These are phyloP conservation scores for Candida vaughaniae DNA, from an alignment of 805 yeast genomes.

Conservation along the genomic window DNA sequence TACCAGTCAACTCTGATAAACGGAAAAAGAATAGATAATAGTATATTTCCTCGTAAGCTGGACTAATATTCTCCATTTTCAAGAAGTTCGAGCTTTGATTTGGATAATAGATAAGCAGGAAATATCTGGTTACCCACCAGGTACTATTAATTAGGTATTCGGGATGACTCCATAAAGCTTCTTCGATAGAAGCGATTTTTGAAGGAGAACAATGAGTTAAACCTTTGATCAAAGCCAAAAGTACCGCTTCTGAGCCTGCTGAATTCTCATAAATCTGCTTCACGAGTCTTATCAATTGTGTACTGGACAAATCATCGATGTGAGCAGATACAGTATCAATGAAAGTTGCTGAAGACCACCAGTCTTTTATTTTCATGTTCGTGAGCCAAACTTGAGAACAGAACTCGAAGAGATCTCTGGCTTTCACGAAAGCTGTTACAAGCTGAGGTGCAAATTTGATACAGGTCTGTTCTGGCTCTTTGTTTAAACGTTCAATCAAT, in stretches of 20 bases:
- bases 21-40: slow-evolving; percentile 47
- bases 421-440: slow-evolving; percentile 49
- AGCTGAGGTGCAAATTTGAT: slow-evolving; percentile 27
- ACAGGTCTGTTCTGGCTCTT: slow-evolving; percentile 1
- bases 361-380: slow-evolving; percentile 17
- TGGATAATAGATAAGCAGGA: slow-evolving; percentile 27
- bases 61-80: too few species aligned
- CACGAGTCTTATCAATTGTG: slow-evolving; percentile 30
- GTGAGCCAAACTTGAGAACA: slow-evolving; percentile 43
- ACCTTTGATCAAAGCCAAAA: slow-evolving; percentile 35
- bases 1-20: slow-evolving; percentile 42
- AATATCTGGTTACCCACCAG: slow-evolving; percentile 48
- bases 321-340: slow-evolving; percentile 37
- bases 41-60: slow-evolving; percentile 11
- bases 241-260: slow-evolving; percentile 1
- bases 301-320: slow-evolving; percentile 45
- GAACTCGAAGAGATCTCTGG: slow-evolving; percentile 57
- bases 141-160: slow-evolving; percentile 9
- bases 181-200: slow-evolving; percentile 17
- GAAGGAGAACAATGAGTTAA: slow-evolving; percentile 30
- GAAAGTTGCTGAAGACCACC: slow-evolving; percentile 28
- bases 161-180: slow-evolving; percentile 2
- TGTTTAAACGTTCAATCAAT: slow-evolving; percentile 4
- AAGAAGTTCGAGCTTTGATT: background rate
- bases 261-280: slow-evolving; percentile 3